Conservation (phyloP, 768 basidiomycete genomes). For the Russula dissimulans region DNA sequence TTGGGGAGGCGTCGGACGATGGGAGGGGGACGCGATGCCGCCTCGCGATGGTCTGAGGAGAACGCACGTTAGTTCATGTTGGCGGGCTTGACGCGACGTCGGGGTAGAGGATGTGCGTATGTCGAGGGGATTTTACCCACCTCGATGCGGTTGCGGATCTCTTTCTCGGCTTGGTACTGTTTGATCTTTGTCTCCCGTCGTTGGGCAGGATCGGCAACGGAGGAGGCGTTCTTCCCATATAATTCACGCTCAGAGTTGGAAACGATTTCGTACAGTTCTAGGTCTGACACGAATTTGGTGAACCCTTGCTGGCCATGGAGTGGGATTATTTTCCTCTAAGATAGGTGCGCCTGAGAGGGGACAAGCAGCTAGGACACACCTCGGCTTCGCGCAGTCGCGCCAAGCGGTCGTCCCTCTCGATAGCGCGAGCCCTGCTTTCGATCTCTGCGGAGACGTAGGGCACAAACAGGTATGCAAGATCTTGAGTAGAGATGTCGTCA, state of each 20-base stretch:
- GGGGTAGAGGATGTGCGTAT: not conserved
- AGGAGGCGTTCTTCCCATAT: constrained; percentile 38
- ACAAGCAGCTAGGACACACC: constrained; percentile 33
- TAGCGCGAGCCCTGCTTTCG: constrained; percentile 47
- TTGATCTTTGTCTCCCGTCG: constrained; percentile 84
- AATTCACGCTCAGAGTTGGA: constrained; percentile 50
- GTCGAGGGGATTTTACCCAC: constrained; percentile 28
- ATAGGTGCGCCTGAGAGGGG: not conserved
- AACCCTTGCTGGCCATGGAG: constrained; percentile 38
- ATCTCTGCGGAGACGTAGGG: constrained; percentile 62
- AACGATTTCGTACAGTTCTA: constrained; percentile 62
- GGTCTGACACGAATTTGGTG: constrained; percentile 35
- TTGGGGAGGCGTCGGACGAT: constrained; percentile 28
- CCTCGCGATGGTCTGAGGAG: constrained; percentile 43
- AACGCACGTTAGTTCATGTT: not conserved
- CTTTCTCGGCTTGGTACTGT: constrained; percentile 83
- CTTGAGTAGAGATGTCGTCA: constrained; percentile 71
- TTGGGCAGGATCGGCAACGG: constrained; percentile 54
- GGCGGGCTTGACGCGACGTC: not conserved
- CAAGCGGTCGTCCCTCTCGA: constrained; percentile 50
- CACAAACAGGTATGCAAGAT: constrained; percentile 68
- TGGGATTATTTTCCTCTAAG: not conserved
- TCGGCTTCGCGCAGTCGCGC: constrained; percentile 43
- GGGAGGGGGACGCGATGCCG: constrained; percentile 36
- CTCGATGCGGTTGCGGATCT: constrained; percentile 60